A percentile compares a stretch with the other conserved stretches of the same genome.
Evolutionary conservation across 2,329 filamentous ascomycete species (phyloP).

Genomic region (Verticillium longisporum): DNA sequence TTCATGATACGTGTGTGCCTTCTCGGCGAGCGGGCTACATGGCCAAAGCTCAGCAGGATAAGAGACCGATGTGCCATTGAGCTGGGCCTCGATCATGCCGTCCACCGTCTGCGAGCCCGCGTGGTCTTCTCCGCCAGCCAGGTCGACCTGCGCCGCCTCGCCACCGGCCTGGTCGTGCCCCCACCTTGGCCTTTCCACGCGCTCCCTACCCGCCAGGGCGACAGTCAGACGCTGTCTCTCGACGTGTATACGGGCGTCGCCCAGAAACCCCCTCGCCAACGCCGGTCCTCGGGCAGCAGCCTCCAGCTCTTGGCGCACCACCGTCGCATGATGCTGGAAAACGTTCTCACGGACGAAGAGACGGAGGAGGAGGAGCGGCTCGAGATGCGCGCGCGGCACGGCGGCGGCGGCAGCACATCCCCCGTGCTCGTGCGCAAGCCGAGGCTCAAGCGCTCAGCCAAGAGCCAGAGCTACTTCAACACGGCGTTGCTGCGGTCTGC

Average conservation of each 20-base stretch:
- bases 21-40: slow-evolving; percentile 78
- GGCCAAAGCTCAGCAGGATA: slow-evolving; percentile 82
- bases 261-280: slow-evolving; percentile 27
- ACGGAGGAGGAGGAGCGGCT: slow-evolving; percentile 36
- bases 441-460: slow-evolving; percentile 33
- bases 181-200: slow-evolving; percentile 17
- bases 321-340: slow-evolving; percentile 27
- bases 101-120: slow-evolving; percentile 59
- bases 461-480: slow-evolving; percentile 26
- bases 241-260: slow-evolving; percentile 3
- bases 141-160: slow-evolving; percentile 47
- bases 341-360: slow-evolving; percentile 34
- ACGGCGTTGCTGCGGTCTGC: slow-evolving; percentile 5
- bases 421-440: slow-evolving; percentile 25
- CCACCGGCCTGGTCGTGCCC: slow-evolving; percentile 18
- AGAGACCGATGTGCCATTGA: slow-evolving; percentile 86
- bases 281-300: slow-evolving; percentile 45
- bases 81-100: slow-evolving; percentile 70
- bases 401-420: slow-evolving; percentile 16
- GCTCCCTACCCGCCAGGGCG: slow-evolving; percentile 10
- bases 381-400: slow-evolving; percentile 30
- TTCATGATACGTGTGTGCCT: slow-evolving; percentile 79
- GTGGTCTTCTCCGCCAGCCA: slow-evolving; percentile 65
- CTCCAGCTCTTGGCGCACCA: slow-evolving; percentile 31
- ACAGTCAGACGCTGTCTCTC: slow-evolving; percentile 13